These are phyloP conservation scores for Suillus brevipes DNA, from an alignment of 768 basidiomycete species.

Conservation along the genomic window DNA sequence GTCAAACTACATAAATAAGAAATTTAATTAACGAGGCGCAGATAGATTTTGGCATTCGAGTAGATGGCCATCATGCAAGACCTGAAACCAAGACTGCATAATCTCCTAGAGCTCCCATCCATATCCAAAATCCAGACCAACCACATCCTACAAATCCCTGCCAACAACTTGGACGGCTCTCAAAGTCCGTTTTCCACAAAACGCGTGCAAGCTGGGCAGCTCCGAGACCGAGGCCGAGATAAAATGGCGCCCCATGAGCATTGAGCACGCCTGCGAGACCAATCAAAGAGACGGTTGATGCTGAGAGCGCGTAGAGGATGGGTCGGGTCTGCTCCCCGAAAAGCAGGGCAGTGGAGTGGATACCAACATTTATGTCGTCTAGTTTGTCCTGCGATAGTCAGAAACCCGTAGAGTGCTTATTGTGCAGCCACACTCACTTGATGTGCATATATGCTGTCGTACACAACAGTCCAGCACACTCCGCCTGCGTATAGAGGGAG, in stretches of 20 bases:
- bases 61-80: conserved; percentile 1
- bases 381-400: conserved; percentile 69
- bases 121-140: conserved; percentile 85
- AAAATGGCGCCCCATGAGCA: conserved; percentile 75
- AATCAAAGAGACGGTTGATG: conserved; percentile 70
- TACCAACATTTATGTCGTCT: conserved; percentile 86
- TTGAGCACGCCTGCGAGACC: conserved; percentile 81
- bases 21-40: not conserved
- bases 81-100: conserved; percentile 41
- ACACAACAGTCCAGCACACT: conserved; percentile 91
- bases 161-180: conserved; percentile 82
- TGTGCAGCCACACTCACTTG: conserved; percentile 52
- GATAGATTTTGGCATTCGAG: not conserved
- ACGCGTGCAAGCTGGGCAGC: conserved; percentile 78
- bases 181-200: conserved; percentile 71
- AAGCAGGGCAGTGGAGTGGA: conserved; percentile 91
- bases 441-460: conserved; percentile 98
- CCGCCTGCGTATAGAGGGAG: conserved; percentile 89
- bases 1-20: not conserved
- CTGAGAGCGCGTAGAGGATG: conserved; percentile 73
- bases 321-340: conserved; percentile 78
- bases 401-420: not conserved
- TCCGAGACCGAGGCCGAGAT: conserved; percentile 71
- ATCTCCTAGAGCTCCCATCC: conserved; percentile 77
- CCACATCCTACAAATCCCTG: conserved; percentile 85